These are phyloP conservation scores for Macadamia integrifolia DNA, from an alignment of 164 flowering plant species.

Conservation along the genomic window DNA sequence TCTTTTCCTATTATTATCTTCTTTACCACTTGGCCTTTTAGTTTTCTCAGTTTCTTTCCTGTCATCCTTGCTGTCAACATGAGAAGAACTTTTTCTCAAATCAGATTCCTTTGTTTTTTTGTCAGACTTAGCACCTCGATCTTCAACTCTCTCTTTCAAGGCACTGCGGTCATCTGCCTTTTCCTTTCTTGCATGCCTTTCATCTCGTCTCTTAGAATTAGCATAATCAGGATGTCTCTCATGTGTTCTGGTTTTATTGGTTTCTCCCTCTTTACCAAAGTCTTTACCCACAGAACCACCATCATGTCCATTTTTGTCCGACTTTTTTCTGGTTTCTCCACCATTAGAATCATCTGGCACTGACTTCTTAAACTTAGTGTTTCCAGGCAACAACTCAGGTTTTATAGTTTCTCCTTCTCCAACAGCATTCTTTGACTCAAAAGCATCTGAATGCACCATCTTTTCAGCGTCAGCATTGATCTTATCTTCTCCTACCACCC, in stretches of 20 bases:
- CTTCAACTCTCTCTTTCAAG: slow-evolving; percentile 46
- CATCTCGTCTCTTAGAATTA: slow-evolving; percentile 36
- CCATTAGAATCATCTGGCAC: slow-evolving; percentile 20
- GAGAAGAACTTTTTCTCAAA: slow-evolving; percentile 31
- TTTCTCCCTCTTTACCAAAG: slow-evolving; percentile 22
- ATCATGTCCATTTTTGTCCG: slow-evolving; percentile 30
- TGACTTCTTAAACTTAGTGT: slow-evolving; percentile 17
- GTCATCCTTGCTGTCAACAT: slow-evolving; percentile 40
- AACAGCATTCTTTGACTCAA: slow-evolving; percentile 16
- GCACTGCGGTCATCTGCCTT: slow-evolving; percentile 38
- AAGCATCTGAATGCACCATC: slow-evolving; percentile 12
- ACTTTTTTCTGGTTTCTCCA: slow-evolving; percentile 23
- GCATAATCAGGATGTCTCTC: slow-evolving; percentile 31
- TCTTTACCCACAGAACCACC: slow-evolving; percentile 31
- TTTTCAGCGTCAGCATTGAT: slow-evolving; percentile 14
- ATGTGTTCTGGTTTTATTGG: slow-evolving; percentile 24
- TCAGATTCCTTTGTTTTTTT: slow-evolving; percentile 47
- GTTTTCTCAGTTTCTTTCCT: slow-evolving; percentile 38
- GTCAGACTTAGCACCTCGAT: slow-evolving; percentile 24
- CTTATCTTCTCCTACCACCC: slow-evolving; percentile 14
- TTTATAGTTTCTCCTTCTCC: slow-evolving; percentile 20
- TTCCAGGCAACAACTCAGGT: slow-evolving; percentile 23
- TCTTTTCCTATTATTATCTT: slow-evolving; percentile 41
- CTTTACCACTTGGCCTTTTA: slow-evolving; percentile 35
- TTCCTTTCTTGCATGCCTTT: slow-evolving; percentile 34